Percentiles rank a stretch among this genome's conserved stretches.
phyloP scores from a whole-genome alignment of 2,329 filamentous ascomycete genomes.

The Mycocentrospora acerina region DNA sequence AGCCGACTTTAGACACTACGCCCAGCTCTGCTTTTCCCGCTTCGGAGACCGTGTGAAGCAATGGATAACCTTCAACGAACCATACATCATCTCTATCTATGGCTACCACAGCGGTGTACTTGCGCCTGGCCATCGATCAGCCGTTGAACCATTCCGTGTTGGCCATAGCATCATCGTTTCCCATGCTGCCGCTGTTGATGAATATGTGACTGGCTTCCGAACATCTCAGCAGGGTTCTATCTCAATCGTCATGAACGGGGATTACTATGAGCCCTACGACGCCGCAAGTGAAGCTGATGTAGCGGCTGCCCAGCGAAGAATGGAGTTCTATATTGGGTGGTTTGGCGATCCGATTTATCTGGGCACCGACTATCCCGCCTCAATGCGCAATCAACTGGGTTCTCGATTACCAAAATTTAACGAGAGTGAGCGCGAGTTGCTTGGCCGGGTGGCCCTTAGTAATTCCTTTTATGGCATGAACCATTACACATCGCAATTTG shows the following conservation, averaged over 20 bases:
- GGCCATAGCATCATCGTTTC: conserved; percentile 46
- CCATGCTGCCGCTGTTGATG: conserved; percentile 43
- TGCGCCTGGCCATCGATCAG: conserved; percentile 5
- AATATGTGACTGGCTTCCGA: conserved; percentile 1
- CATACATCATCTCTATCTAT: conserved; percentile 59
- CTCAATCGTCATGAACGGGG: conserved; percentile 3
- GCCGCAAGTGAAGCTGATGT: not conserved
- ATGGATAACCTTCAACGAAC: conserved; percentile 47
- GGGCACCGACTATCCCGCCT: conserved; percentile 35
- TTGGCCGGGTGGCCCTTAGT: conserved; percentile 9
- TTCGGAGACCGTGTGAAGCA: conserved; percentile 43
- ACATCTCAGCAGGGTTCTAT: conserved; percentile 31
- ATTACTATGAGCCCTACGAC: conserved; percentile 2
- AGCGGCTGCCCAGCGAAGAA: not conserved
- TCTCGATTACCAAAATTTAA: conserved; percentile 42
- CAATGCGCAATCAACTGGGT: conserved; percentile 13
- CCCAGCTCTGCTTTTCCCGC: conserved; percentile 39
- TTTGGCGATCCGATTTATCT: conserved; percentile 40
- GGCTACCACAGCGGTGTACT: conserved; percentile 6
- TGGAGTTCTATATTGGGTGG: conserved; percentile 45
- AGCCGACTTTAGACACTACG: conserved; percentile 40
- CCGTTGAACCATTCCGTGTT: conserved; percentile 4
- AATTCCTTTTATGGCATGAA: conserved; percentile 44
- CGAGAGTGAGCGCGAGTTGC: conserved; percentile 40
- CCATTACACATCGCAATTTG: conserved; percentile 45